Conservation (phyloP, 768 basidiomycete species). For the Tulasnella sp. region DNA sequence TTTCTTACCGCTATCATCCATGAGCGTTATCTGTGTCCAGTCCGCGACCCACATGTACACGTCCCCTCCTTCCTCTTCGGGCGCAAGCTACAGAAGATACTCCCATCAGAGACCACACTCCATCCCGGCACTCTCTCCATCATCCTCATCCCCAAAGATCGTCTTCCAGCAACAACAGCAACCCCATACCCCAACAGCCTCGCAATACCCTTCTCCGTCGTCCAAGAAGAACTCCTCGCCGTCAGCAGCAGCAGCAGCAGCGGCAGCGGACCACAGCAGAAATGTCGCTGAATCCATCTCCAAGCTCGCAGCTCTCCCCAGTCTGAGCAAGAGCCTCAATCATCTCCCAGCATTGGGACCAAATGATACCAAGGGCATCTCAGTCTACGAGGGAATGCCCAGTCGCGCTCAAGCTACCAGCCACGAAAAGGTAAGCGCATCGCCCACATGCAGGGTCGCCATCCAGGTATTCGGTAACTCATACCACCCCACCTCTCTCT, state of each 20-base stretch:
- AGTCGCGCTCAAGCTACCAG: constrained; percentile 9
- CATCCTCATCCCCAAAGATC: too few species aligned
- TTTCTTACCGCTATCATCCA: too few species aligned
- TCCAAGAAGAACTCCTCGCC: not conserved
- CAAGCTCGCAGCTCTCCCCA: constrained; percentile 10
- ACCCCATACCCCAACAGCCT: too few species aligned
- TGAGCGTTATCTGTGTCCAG: too few species aligned
- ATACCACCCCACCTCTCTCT: not conserved
- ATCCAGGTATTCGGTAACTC: not conserved
- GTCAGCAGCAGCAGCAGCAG: not conserved
- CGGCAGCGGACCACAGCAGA: not conserved
- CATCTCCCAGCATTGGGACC: constrained; percentile 4
- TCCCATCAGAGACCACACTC: too few species aligned
- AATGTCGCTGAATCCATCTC: not conserved
- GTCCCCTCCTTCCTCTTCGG: too few species aligned
- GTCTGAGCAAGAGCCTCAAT: constrained; percentile 15
- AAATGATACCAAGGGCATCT: not conserved
- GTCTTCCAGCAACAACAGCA: too few species aligned
- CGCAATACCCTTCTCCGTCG: not conserved
- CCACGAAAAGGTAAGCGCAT: constrained; percentile 14
- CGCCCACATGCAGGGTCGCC: not conserved
- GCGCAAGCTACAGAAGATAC: too few species aligned
- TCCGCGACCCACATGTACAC: too few species aligned
- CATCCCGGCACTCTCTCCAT: too few species aligned
- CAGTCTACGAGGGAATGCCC: constrained; percentile 16